Evolutionary conservation across 2,329 filamentous ascomycete genomes (phyloP).

Genomic region (Myriosclerotinia curreyana): DNA sequence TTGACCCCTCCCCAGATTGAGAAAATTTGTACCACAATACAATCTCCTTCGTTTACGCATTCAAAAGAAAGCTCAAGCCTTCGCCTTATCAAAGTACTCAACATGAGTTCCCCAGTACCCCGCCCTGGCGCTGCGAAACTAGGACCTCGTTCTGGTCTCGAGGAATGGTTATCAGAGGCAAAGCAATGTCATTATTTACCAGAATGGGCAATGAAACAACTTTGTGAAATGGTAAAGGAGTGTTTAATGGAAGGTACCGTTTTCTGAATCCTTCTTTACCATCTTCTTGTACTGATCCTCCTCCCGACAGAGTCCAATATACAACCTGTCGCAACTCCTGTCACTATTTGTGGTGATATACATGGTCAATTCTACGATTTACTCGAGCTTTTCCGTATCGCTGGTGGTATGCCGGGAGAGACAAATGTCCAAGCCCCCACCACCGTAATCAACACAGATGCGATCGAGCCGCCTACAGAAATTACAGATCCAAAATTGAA

Average conservation of each 20-base stretch:
- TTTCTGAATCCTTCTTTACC: not conserved
- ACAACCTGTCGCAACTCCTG: conserved; percentile 92
- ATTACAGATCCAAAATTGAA: conserved; percentile 85
- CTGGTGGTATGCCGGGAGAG: conserved; percentile 93
- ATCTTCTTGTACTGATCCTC: conserved; percentile 28
- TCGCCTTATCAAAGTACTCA: conserved; percentile 1
- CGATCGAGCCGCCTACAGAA: conserved; percentile 84
- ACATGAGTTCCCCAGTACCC: conserved; percentile 46
- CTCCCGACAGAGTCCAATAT: conserved; percentile 84
- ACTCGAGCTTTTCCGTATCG: conserved; percentile 92
- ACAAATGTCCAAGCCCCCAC: conserved; percentile 66
- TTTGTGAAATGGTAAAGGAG: conserved; percentile 98
- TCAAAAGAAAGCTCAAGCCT: not conserved
- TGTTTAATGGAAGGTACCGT: conserved; percentile 92
- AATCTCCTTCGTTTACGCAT: not conserved
- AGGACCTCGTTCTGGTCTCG: conserved; percentile 76
- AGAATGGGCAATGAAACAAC: conserved; percentile 94
- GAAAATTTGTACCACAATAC: not conserved
- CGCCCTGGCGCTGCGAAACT: conserved; percentile 89
- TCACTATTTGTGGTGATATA: conserved; percentile 96
- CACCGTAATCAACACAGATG: conserved; percentile 80
- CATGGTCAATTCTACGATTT: conserved; percentile 99
- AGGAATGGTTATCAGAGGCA: conserved; percentile 95
- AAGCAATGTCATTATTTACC: conserved; percentile 97
- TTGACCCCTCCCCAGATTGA: not conserved